phyloP scores from a whole-genome alignment of 2,329 filamentous ascomycete genomes.

The Thelonectria discophora region DNA sequence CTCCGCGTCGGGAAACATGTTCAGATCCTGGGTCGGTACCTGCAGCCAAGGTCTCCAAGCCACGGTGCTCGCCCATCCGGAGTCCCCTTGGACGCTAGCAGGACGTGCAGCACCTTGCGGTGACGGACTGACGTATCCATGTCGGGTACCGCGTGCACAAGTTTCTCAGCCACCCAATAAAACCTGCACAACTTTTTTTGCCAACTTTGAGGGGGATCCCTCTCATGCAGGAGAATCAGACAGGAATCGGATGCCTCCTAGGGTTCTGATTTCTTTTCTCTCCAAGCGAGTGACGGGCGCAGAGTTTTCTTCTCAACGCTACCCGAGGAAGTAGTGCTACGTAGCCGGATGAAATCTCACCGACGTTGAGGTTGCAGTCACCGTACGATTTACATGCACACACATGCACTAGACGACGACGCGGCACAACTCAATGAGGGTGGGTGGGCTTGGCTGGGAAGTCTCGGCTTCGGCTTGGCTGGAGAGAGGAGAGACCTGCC shows the following conservation, averaged over 20 bases:
- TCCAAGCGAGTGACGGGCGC: too few species aligned
- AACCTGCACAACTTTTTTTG: slow-evolving; percentile 1
- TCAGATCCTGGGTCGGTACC: slow-evolving; percentile 4
- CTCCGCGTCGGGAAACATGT: slow-evolving; percentile 8
- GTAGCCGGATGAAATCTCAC: background rate
- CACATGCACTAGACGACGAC: background rate
- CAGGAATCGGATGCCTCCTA: slow-evolving; percentile 3
- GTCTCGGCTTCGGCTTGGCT: background rate
- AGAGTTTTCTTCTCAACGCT: background rate
- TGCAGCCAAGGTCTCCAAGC: background rate
- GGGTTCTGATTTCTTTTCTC: background rate
- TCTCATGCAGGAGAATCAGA: background rate
- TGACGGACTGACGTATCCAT: background rate
- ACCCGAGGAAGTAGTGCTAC: background rate
- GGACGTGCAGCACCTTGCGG: background rate
- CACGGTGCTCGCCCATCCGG: background rate
- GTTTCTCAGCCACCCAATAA: slow-evolving; percentile 3
- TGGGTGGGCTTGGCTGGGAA: background rate
- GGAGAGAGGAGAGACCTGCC: background rate
- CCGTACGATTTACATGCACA: slow-evolving; percentile 12
- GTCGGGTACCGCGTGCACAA: slow-evolving; percentile 3
- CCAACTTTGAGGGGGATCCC: too few species aligned
- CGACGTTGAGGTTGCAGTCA: background rate
- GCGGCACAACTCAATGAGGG: slow-evolving; percentile 1
- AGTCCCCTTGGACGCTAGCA: background rate